Conservation (phyloP, 768 basidiomycete genomes). For the Suillus brevipes region DNA sequence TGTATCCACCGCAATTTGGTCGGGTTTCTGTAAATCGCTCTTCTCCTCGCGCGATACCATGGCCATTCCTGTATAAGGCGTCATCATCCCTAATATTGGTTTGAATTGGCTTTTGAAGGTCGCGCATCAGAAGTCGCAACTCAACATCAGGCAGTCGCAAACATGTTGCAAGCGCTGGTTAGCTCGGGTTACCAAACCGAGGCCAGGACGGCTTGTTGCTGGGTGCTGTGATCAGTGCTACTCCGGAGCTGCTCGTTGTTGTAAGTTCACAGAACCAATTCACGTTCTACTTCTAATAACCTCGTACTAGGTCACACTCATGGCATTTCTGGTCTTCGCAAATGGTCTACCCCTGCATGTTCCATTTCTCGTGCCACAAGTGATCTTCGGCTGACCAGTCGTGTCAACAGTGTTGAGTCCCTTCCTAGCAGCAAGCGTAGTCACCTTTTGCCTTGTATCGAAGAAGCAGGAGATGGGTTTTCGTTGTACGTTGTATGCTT, state of each 20-base stretch:
- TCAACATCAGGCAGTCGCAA: conserved; percentile 88
- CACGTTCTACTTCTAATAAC: no score
- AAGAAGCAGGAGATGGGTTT: no score
- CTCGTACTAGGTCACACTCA: no score
- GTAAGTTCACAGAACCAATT: background rate
- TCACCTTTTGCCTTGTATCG: no score
- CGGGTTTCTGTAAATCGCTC: conserved; percentile 75
- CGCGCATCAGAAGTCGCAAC: conserved; percentile 71
- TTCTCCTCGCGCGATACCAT: conserved; percentile 85
- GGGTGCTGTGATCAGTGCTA: conserved; percentile 70
- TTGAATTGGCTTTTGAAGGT: conserved; percentile 67
- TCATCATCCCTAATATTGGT: conserved; percentile 94
- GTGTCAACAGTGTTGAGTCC: no score
- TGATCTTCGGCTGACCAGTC: no score
- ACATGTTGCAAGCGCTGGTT: conserved; percentile 92
- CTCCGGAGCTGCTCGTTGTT: conserved; percentile 46
- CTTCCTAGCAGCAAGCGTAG: no score
- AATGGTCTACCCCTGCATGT: no score
- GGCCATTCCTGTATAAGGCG: conserved; percentile 79
- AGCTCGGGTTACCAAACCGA: conserved; percentile 76
- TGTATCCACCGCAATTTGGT: conserved; percentile 89
- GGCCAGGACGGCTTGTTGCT: conserved; percentile 77
- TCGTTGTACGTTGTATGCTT: no score
- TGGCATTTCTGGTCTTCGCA: no score
- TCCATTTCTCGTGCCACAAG: no score